Percentiles rank a stretch among this genome's conserved stretches.
phyloP scores from a whole-genome alignment of 192 early-diverging fungal species.

The Backusella sp. region DNA sequence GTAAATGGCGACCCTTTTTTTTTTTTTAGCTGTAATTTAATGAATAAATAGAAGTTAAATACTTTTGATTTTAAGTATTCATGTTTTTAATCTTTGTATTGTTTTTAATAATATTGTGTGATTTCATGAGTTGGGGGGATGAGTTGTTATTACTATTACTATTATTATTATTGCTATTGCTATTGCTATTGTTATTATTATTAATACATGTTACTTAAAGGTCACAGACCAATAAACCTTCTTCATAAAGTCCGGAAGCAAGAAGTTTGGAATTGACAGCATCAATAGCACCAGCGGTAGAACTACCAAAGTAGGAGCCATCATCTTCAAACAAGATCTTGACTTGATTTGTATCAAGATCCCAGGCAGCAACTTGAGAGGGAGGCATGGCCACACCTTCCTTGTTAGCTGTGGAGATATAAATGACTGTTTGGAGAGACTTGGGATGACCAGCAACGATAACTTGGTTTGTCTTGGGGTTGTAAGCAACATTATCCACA shows the following conservation, averaged over 20 bases:
- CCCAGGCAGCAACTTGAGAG: slow-evolving; percentile 19
- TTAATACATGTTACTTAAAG: background rate
- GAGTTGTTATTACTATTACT: background rate
- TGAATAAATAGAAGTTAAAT: slow-evolving; percentile 7
- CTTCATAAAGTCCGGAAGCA: slow-evolving; percentile 19
- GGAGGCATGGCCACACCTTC: slow-evolving; percentile 4
- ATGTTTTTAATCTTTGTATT: background rate
- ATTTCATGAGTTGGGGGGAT: background rate
- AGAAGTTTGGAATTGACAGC: slow-evolving; percentile 10
- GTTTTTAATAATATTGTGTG: background rate
- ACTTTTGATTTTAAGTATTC: background rate
- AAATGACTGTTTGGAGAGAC: slow-evolving; percentile 10
- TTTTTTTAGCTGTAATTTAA: background rate
- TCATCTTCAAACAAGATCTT: slow-evolving; percentile 18
- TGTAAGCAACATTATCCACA: slow-evolving; percentile 26
- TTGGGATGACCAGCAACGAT: slow-evolving; percentile 31
- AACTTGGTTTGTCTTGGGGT: slow-evolving; percentile 18
- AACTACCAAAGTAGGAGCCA: slow-evolving; percentile 13
- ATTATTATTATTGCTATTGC: background rate
- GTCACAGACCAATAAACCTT: slow-evolving; percentile 16
- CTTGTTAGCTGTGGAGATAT: slow-evolving; percentile 3
- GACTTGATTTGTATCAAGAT: background rate
- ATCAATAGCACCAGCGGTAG: slow-evolving; percentile 19
- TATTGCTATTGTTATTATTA: background rate
- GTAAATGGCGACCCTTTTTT: background rate